Percentiles rank a stretch among this genome's conserved stretches.
These are phyloP conservation scores for Tetrapisispora namnaoensis DNA, from an alignment of 805 yeast genomes.

Conservation along the genomic window DNA sequence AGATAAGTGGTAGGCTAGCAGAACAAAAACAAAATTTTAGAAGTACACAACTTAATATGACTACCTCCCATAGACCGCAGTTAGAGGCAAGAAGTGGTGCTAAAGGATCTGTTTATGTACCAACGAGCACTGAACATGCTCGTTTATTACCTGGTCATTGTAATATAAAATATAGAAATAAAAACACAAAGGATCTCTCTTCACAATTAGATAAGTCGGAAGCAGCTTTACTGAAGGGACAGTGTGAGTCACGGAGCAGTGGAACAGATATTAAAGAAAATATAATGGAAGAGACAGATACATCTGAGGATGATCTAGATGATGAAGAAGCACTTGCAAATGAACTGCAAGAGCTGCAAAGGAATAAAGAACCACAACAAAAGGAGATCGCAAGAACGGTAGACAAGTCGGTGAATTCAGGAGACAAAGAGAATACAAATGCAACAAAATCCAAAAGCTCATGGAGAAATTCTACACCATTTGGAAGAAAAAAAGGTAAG, in stretches of 20 bases:
- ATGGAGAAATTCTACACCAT: slow-evolving; percentile 10
- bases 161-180: slow-evolving; percentile 31
- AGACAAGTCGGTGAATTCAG: slow-evolving; percentile 33
- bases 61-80: slow-evolving; percentile 63
- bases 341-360: slow-evolving; percentile 29
- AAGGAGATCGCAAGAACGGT: slow-evolving; percentile 37
- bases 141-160: slow-evolving; percentile 47
- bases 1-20: no score
- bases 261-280: slow-evolving; percentile 1
- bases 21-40: no score
- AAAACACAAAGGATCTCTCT: slow-evolving; percentile 2
- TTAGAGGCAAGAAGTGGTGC: slow-evolving; percentile 53
- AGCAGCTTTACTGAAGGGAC: not conserved
- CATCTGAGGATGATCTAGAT: slow-evolving; percentile 10
- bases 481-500: slow-evolving; percentile 16
- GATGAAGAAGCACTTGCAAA: slow-evolving; percentile 30
- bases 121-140: slow-evolving; percentile 43
- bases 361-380: slow-evolving; percentile 28
- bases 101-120: slow-evolving; percentile 29
- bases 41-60: slow-evolving; percentile 32
- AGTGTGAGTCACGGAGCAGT: not conserved
- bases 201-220: not conserved
- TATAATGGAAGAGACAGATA: slow-evolving; percentile 9
- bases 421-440: slow-evolving; percentile 25
- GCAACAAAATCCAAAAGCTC: not conserved